Evolutionary conservation across 352 stramenopile species (phyloP).

Genomic region (Globisporangium perplexum): DNA sequence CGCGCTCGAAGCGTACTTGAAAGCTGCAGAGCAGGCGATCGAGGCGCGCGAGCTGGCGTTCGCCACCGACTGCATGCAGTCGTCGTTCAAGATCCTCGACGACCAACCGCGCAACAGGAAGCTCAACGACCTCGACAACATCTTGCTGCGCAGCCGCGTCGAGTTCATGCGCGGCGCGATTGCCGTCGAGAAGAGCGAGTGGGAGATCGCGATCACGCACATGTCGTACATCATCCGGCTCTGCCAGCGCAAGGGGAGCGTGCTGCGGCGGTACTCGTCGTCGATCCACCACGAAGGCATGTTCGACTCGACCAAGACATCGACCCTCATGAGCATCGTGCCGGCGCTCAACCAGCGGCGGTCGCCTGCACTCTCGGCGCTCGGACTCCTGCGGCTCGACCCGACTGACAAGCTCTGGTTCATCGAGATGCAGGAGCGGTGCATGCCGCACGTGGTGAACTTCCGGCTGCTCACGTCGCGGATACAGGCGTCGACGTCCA

Average conservation of each 20-base stretch:
- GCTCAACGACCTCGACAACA: conserved; percentile 50
- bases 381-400: conserved; percentile 6
- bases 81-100: conserved; percentile 62
- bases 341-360: not conserved
- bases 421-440: conserved; percentile 21
- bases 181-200: conserved; percentile 67
- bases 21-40: conserved; percentile 49
- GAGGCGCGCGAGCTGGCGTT: conserved; percentile 56
- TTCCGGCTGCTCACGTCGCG: conserved; percentile 35
- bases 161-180: conserved; percentile 72
- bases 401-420: conserved; percentile 14
- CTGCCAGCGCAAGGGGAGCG: conserved; percentile 56
- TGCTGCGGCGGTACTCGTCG: conserved; percentile 46
- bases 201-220: conserved; percentile 50
- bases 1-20: conserved; percentile 55
- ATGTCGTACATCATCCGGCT: conserved; percentile 58
- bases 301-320: conserved; percentile 21
- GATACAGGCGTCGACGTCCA: not conserved
- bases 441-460: conserved; percentile 37
- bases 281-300: conserved; percentile 28
- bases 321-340: conserved; percentile 20
- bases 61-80: conserved; percentile 68
- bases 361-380: not conserved
- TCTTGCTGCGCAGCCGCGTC: conserved; percentile 57
- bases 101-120: conserved; percentile 31